phyloP scores from a whole-genome alignment of 2,329 filamentous ascomycete species.

The Mariannaea elegans region DNA sequence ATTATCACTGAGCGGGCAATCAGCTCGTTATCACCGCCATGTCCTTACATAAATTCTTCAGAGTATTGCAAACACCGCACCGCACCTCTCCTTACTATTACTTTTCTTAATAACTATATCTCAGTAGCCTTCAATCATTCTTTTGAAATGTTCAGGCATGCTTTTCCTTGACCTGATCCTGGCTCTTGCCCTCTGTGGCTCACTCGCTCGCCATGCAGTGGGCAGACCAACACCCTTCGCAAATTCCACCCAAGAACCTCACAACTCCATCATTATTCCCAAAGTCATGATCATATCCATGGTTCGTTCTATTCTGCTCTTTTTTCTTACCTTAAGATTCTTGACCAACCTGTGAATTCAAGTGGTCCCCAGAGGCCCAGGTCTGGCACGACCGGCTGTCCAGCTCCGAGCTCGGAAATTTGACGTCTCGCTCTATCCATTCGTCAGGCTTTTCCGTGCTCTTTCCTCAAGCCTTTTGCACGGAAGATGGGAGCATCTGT shows the following conservation, averaged over 20 bases:
- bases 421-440: constrained; percentile 65
- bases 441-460: constrained; percentile 71
- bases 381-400: constrained; percentile 67
- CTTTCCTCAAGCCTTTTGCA: constrained; percentile 73
- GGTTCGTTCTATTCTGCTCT: constrained; percentile 51
- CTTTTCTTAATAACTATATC: not conserved
- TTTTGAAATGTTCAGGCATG: constrained; percentile 20
- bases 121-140: not conserved
- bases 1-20: not conserved
- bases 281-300: constrained; percentile 72
- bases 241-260: not conserved
- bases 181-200: not conserved
- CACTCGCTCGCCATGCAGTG: not conserved
- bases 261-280: constrained; percentile 52
- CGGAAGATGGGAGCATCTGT: constrained; percentile 67
- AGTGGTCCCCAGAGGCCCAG: constrained; percentile 70
- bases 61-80: not conserved
- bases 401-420: constrained; percentile 57
- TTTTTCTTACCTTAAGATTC: not conserved
- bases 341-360: constrained; percentile 12
- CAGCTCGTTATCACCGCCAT: not conserved
- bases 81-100: not conserved
- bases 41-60: constrained; percentile 17
- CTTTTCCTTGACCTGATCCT: constrained; percentile 14
- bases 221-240: constrained; percentile 1